Conservation (phyloP, 176 grass and related monocot genomes). For the Triticum urartu region DNA sequence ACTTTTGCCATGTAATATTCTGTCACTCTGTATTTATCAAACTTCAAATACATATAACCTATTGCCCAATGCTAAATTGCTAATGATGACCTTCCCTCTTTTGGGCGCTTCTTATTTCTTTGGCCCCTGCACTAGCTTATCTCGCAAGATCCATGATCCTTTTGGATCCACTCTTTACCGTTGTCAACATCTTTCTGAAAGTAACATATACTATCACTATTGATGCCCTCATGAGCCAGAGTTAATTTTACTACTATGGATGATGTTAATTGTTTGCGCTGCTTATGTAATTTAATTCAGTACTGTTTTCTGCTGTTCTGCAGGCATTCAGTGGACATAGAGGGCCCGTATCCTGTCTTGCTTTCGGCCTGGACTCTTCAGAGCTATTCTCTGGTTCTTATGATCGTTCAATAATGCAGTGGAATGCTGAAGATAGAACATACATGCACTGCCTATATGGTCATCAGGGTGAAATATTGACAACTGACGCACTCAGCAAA, state of each 20-base stretch:
- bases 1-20: too few species aligned
- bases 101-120: background rate
- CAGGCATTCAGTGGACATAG: constrained; percentile 75
- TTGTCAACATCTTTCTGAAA: too few species aligned
- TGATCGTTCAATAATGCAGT: constrained; percentile 69
- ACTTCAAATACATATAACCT: background rate
- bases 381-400: constrained; percentile 77
- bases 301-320: constrained; percentile 14
- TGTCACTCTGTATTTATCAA: background rate
- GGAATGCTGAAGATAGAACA: constrained; percentile 77
- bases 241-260: background rate
- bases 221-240: background rate
- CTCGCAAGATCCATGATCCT: background rate
- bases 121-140: background rate
- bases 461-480: constrained; percentile 69
- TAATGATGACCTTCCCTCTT: background rate
- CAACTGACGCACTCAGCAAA: constrained; percentile 61
- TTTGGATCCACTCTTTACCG: background rate
- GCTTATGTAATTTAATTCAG: background rate
- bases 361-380: constrained; percentile 59
- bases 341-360: constrained; percentile 64
- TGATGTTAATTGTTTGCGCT: background rate
- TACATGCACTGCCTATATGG: constrained; percentile 75
- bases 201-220: too few species aligned
- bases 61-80: background rate